Base-by-base conservation (phyloP, 345 rosid genomes). In the Moricandia arvensis region DNA sequence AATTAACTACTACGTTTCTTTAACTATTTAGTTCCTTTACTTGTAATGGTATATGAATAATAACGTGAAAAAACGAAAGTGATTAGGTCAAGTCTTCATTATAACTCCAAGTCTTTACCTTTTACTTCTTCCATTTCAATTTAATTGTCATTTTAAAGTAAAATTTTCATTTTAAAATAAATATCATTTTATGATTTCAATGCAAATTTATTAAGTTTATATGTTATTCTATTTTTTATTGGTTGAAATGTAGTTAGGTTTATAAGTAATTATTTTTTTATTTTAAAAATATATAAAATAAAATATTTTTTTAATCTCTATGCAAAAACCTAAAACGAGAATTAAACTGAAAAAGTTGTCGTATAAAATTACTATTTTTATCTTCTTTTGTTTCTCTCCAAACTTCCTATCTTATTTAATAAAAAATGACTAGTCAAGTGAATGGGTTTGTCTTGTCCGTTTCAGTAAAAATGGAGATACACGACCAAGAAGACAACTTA, bases 61-160 rank as follows among this genome's bases (percentile, higher is more conserved):
- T 62, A 76, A 70, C 65, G 38, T 77, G 66, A 27, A 69, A 73
- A 73, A 29, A 58, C 24, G 24, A 65, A 68, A 71, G 75, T 63
- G 60, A 77, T 63, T 70, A 77, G 80, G 71, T 77, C 64, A 71
- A 77, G 80, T 34, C 80, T 64, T 77, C 61, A 5, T n/a, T n/a
- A n/a, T 33, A 29, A 55, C 65, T 51, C 29, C 63, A 60, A 26
- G 63, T 37, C 51, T 33, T 51, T 43, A 43, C 49, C 12, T 43
- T 38, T n/a, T n/a, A 45, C 3, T 43, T n/a, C 17, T 45, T n/a
- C n/a, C n/a, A n/a, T n/a, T n/a, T n/a, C n/a, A n/a, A n/a, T n/a
- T n/a, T n/a, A n/a, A n/a, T n/a, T n/a, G n/a, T n/a, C n/a, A n/a
- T n/a, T n/a, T n/a, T n/a, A n/a, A n/a, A n/a, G n/a, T n/a, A n/a